A percentile compares a stretch with the other conserved stretches of the same genome.
These are phyloP conservation scores for Rhizoclosmatium sp. DNA, from an alignment of 192 early-diverging fungal genomes.

Conservation along the genomic window DNA sequence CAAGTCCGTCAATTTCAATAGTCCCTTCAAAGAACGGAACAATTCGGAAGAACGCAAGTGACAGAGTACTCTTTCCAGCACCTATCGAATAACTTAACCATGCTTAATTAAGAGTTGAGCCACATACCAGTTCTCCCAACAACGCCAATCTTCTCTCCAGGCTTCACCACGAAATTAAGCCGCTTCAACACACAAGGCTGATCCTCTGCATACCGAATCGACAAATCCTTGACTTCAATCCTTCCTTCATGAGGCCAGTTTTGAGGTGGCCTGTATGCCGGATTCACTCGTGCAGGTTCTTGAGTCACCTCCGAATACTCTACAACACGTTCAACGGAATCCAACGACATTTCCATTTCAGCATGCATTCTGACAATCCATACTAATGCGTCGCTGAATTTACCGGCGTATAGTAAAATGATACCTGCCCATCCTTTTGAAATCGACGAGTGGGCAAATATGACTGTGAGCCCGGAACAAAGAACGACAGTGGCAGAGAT, in stretches of 20 bases:
- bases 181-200: constrained; percentile 47
- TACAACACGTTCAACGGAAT: constrained; percentile 78
- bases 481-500: constrained; percentile 52
- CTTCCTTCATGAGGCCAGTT: constrained; percentile 49
- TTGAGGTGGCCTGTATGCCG: constrained; percentile 41
- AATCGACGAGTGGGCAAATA: constrained; percentile 67
- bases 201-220: constrained; percentile 49
- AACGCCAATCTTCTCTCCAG: constrained; percentile 55
- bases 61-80: constrained; percentile 77
- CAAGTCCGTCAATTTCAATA: constrained; percentile 73
- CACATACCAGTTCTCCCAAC: constrained; percentile 63
- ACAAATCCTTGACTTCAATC: constrained; percentile 44
- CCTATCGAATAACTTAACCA: too few relatives aligned
- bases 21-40: constrained; percentile 62
- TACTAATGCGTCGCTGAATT: constrained; percentile 45
- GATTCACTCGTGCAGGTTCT: constrained; percentile 72
- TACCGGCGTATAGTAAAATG: constrained; percentile 29
- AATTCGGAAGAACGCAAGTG: constrained; percentile 75
- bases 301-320: constrained; percentile 84
- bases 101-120: too few relatives aligned
- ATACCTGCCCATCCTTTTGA: constrained; percentile 70
- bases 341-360: constrained; percentile 87
- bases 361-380: constrained; percentile 80
- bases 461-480: constrained; percentile 71
- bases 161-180: constrained; percentile 43